Base-by-base conservation (phyloP, 2,329 filamentous ascomycete genomes). In the Tricladium varicosporioides region DNA sequence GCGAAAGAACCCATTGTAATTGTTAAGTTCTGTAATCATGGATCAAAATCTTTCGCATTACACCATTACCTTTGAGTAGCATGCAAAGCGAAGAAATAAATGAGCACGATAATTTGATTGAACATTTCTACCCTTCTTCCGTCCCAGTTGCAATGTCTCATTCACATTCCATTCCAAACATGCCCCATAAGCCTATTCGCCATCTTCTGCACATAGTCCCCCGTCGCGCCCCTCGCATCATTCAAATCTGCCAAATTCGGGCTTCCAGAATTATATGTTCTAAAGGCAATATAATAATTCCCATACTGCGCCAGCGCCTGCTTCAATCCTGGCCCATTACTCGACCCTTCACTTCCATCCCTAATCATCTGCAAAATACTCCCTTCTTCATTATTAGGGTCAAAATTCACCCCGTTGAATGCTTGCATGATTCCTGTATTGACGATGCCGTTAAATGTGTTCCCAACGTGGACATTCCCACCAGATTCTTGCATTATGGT, bases 401-500 rank as follows among this genome's bases (percentile, higher is more conserved):
- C 48, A 46, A 56, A 61, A n/a, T 52, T 48, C 14, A 51, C 36
- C 5, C 59, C 53, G 27, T 61, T 56, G 16, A 58, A 53, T 2
- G 56, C 53, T 48, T 61, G 59, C 56, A 61, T 61, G 36, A 59
- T 18, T 13, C 57, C 57, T 1, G 53, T 50, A 11, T 59, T 59
- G 10, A 15, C 44, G 32, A 58, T 47, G 2, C 49, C 49, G 22
- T 56, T 54, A 33, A 44, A 43, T 2, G 58, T 58, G 18, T 52
- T 60, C 7, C 51, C 49, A 2, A 58, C 53, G 5, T 50, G 22
- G 2, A 59, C 57, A 15, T 61, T 60, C 5, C 60, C 60, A 0
- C 54, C 54, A 5, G 57, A 59, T 53, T 61, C 53, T 48, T 61
- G 59, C 56, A 61, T 61, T 33, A 63, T 61, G 8, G 61, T 58